Percentiles rank a stretch among this genome's conserved stretches.
Conservation (phyloP, 352 stramenopile species). For the Phytophthora pisi region DNA sequence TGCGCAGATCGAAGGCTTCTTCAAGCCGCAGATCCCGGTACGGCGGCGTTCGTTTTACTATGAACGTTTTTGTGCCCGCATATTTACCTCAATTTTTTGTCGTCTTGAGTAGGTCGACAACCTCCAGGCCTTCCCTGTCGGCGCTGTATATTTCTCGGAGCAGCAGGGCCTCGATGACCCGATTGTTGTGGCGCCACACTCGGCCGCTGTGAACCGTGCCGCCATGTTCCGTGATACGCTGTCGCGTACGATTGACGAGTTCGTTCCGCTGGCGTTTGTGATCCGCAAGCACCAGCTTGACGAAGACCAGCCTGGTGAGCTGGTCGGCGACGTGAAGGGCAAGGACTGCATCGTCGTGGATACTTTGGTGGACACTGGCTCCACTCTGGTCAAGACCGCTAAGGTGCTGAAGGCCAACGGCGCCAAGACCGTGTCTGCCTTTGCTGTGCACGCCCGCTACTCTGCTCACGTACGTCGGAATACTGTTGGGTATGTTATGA, state of each 20-base stretch:
- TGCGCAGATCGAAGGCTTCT: constrained; percentile 89
- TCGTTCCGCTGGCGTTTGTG: constrained; percentile 80
- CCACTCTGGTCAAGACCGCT: constrained; percentile 82
- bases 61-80: not conserved
- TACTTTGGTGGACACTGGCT: constrained; percentile 87
- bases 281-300: constrained; percentile 86
- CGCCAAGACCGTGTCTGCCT: constrained; percentile 79
- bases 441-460: constrained; percentile 86
- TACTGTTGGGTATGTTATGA: not conserved
- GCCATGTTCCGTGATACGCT: constrained; percentile 85
- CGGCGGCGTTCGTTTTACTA: not conserved
- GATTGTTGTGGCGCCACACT: constrained; percentile 85
- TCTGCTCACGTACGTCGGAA: constrained; percentile 63
- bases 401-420: constrained; percentile 82
- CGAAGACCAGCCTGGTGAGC: constrained; percentile 65
- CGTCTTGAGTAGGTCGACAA: constrained; percentile 68
- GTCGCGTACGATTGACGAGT: constrained; percentile 76
- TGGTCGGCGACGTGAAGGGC: constrained; percentile 78
- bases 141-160: constrained; percentile 88
- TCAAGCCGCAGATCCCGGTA: constrained; percentile 85
- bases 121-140: constrained; percentile 84
- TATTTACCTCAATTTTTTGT: not conserved
- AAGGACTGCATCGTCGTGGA: constrained; percentile 90
- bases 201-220: constrained; percentile 76
- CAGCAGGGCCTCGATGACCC: constrained; percentile 71